A percentile compares a stretch with the other conserved stretches of the same genome.
Conservation (phyloP, 2,329 filamentous ascomycete genomes). For the Coniochaeta sp. region DNA sequence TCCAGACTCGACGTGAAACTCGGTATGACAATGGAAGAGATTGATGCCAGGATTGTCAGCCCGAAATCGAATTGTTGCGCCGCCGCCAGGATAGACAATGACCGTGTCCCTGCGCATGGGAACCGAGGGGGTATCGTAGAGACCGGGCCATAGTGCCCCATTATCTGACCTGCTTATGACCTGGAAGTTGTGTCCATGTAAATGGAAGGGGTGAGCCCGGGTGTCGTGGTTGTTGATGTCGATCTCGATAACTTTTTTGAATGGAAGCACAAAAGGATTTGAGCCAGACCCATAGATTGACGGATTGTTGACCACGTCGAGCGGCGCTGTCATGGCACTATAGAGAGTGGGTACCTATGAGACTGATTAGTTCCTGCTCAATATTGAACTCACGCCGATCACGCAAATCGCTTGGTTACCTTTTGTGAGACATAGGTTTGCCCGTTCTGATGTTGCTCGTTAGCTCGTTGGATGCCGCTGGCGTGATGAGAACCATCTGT, state of each 20-base stretch:
- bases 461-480: no score
- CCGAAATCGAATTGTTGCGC: constrained; percentile 27
- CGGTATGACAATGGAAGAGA: constrained; percentile 45
- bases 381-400: no score
- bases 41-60: constrained; percentile 39
- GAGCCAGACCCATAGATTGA: constrained; percentile 43
- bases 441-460: background rate
- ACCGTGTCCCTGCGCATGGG: constrained; percentile 44
- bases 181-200: constrained; percentile 57
- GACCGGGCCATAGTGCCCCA: background rate
- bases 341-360: constrained; percentile 55
- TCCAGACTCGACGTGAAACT: constrained; percentile 46
- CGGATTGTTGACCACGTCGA: constrained; percentile 35
- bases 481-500: background rate
- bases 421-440: constrained; percentile 55
- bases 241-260: constrained; percentile 48
- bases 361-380: no score
- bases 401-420: no score
- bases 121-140: constrained; percentile 20
- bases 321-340: constrained; percentile 49
- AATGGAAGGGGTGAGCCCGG: constrained; percentile 55
- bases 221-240: constrained; percentile 52
- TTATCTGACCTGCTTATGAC: constrained; percentile 22
- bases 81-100: constrained; percentile 35
- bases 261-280: constrained; percentile 44